Conservation (phyloP, 331 rosid species). For the Stylosanthes scabra region DNA sequence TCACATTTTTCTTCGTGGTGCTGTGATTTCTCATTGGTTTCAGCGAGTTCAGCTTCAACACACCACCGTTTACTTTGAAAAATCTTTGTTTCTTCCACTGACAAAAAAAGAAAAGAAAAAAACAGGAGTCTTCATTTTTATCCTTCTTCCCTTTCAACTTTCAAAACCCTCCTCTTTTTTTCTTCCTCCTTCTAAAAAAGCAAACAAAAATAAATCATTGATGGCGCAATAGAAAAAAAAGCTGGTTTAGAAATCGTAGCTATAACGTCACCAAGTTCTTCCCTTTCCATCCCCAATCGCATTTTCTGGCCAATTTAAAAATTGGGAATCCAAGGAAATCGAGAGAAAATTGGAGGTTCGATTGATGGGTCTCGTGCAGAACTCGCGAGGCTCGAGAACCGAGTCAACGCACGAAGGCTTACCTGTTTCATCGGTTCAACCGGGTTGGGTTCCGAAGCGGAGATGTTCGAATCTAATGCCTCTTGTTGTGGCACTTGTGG, state of each 20-base stretch:
- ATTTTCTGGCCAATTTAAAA: slow-evolving; percentile 30
- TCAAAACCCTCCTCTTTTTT: not conserved
- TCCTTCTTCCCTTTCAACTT: not conserved
- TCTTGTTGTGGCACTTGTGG: slow-evolving; percentile 69
- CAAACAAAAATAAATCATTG: too few species aligned
- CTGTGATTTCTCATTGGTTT: too few species aligned
- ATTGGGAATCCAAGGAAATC: slow-evolving; percentile 27
- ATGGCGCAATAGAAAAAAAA: not conserved
- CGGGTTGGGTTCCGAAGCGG: slow-evolving; percentile 50
- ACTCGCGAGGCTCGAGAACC: slow-evolving; percentile 70
- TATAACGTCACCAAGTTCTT: slow-evolving; percentile 9
- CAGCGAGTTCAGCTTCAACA: too few species aligned
- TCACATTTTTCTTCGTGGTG: too few species aligned
- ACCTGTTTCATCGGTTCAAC: slow-evolving; percentile 45
- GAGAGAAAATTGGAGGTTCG: not conserved
- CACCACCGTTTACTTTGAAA: too few species aligned
- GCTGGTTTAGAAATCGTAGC: slow-evolving; percentile 7
- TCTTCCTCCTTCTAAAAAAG: not conserved
- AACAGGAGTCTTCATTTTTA: too few species aligned
- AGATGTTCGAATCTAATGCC: slow-evolving; percentile 76
- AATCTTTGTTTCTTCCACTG: too few species aligned
- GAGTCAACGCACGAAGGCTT: slow-evolving; percentile 54
- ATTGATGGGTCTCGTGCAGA: slow-evolving; percentile 62
- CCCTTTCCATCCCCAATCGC: slow-evolving; percentile 27
- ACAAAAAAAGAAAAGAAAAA: too few species aligned